Evolutionary conservation across 2,329 filamentous ascomycete species (phyloP), one percentile per base, ranked within the genome.

Genomic region (Didymella pinodella): DNA sequence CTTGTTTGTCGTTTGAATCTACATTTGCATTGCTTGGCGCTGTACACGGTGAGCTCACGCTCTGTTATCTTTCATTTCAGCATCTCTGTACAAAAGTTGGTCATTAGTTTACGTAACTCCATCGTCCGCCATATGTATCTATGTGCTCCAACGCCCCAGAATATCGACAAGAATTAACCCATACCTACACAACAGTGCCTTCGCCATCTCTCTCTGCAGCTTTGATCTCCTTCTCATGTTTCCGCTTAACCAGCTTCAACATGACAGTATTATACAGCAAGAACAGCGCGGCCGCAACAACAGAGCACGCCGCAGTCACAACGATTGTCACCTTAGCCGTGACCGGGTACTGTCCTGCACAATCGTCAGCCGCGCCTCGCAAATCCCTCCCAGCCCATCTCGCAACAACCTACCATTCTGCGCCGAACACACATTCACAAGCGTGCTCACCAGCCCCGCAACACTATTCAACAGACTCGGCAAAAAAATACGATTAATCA

Each of bases 401-500:
- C 14, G 38, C 31, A 12, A 34, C 2, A 7, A 82, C 54, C 74
- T 66, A 48, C 82, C 81, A 11, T 72, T 65, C 52, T 83, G 78
- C 51, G 81, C 79, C 16, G 81, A 78, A 59, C 84, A 84, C 4
- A 86, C 77, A 63, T 80, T 80, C 4, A 83, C 75, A 5, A 85
- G 63, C 0, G 83, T 83, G 1, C 79, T 80, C 7, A 85, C 75
- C 28, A 85, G 62, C 1, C 84, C 84, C 5, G 82, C 83, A 14
- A 82, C 63, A 14, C 80, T 81, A 66, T 84, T 84, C 50, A 84
- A 58, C 52, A 68, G 46, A 16, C 68, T 70, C 36, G 68, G 79
- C 60, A 84, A 58, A 62, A 85, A 84, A 12, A 86, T 73, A 55
- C 79, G 77, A 66, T 85, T 83, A 8, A 84, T 75, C 22, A 85